These are phyloP conservation scores for Coffea canephora DNA, from an alignment of 257 asterid genomes.

Conservation along the genomic window DNA sequence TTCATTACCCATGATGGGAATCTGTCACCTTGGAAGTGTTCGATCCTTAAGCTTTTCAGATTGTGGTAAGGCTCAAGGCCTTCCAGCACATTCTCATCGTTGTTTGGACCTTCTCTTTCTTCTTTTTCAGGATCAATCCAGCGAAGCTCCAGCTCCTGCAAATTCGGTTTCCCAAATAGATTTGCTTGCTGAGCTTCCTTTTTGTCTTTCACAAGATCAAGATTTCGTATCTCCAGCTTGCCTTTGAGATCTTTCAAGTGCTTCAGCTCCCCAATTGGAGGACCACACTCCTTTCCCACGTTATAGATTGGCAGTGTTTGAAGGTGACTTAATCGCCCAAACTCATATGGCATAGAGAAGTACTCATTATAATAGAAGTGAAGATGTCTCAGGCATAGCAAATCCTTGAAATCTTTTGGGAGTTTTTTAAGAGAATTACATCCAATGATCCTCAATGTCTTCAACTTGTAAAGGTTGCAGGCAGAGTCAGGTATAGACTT, in stretches of 20 bases:
- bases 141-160: background rate
- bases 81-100: constrained; percentile 27
- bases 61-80: constrained; percentile 35
- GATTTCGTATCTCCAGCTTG: background rate
- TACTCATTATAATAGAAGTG: background rate
- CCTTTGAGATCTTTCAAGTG: background rate
- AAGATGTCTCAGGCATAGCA: constrained; percentile 1
- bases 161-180: background rate
- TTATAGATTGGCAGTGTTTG: background rate
- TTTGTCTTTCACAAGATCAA: background rate
- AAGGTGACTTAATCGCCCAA: background rate
- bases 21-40: constrained; percentile 12
- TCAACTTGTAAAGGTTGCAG: constrained; percentile 2
- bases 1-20: constrained; percentile 30
- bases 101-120: background rate
- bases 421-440: background rate
- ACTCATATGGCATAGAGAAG: background rate
- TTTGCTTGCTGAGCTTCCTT: constrained; percentile 1
- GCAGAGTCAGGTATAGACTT: background rate
- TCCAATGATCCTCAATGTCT: background rate
- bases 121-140: background rate
- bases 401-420: background rate
- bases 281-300: background rate
- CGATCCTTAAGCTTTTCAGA: constrained; percentile 22
- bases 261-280: background rate